Evolutionary conservation across 1,284 basidiomycete species (phyloP).

Genomic region (Schizophyllum commune): DNA sequence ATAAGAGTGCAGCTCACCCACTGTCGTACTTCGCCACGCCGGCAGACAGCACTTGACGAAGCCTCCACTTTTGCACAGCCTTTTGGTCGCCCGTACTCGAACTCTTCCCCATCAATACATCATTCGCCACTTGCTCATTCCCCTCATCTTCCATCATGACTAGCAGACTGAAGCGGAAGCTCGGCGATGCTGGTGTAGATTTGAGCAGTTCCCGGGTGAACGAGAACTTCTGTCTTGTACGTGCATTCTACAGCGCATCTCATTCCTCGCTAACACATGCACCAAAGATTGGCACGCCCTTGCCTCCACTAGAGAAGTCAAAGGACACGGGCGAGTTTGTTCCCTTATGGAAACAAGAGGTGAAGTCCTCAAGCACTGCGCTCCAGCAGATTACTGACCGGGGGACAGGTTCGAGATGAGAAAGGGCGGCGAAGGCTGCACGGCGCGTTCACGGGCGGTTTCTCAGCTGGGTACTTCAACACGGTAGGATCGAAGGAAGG

Average conservation of each 20-base stretch:
- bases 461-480: constrained; percentile 97
- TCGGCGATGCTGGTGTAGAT: constrained; percentile 76
- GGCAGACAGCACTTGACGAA: no score
- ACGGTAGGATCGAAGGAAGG: constrained; percentile 94
- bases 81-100: no score
- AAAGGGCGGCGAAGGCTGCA: constrained; percentile 89
- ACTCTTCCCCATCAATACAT: no score
- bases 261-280: constrained; percentile 3
- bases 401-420: constrained; percentile 78
- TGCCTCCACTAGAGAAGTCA: constrained; percentile 82
- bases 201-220: constrained; percentile 61
- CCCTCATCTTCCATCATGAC: constrained; percentile 29
- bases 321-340: constrained; percentile 91
- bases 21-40: background rate
- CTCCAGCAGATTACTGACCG: background rate
- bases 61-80: no score
- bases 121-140: no score
- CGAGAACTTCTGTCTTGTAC: constrained; percentile 83
- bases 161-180: constrained; percentile 64
- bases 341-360: constrained; percentile 97
- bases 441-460: constrained; percentile 97
- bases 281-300: constrained; percentile 79
- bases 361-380: constrained; percentile 24
- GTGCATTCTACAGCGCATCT: constrained; percentile 15
- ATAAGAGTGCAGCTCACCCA: background rate